phyloP scores from a whole-genome alignment of 495 filamentous ascomycete species.

The Aspergillus indologenus region DNA sequence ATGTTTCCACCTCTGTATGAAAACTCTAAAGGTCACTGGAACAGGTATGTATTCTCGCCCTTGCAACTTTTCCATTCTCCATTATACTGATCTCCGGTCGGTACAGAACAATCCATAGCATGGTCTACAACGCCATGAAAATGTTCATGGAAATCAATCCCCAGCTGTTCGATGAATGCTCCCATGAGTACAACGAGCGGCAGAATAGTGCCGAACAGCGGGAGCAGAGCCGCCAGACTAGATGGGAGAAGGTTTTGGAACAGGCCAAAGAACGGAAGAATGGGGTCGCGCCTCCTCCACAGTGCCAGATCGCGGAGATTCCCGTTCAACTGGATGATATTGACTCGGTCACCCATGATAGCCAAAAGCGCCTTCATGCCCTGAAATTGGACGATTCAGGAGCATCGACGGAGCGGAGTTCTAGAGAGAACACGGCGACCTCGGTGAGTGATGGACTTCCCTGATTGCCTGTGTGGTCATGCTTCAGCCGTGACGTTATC shows the following conservation, averaged over 20 bases:
- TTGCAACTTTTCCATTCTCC: background rate
- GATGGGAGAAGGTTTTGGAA: conserved; percentile 84
- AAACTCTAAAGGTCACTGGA: conserved; percentile 99
- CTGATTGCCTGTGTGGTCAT: conserved; percentile 24
- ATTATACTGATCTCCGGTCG: conserved; percentile 16
- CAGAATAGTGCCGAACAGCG: conserved; percentile 83
- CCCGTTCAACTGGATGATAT: conserved; percentile 64
- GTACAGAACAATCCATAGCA: conserved; percentile 91
- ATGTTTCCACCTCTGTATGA: conserved; percentile 99
- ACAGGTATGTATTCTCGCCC: conserved; percentile 60
- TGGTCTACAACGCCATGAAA: conserved; percentile 99
- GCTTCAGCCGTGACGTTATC: conserved; percentile 17
- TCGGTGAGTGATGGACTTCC: conserved; percentile 40
- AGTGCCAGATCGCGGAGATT: conserved; percentile 41
- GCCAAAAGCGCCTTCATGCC: conserved; percentile 76
- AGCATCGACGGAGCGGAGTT: conserved; percentile 43
- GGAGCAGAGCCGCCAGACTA: conserved; percentile 68
- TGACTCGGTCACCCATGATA: conserved; percentile 75
- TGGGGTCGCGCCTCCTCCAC: conserved; percentile 38
- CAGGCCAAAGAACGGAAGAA: conserved; percentile 68
- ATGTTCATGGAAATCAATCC: conserved; percentile 99
- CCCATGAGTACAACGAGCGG: conserved; percentile 95
- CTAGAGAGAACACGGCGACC: conserved; percentile 16
- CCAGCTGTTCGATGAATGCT: conserved; percentile 97
- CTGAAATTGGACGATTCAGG: conserved; percentile 71